Evolutionary conservation across 2,329 filamentous ascomycete species (phyloP).

Genomic region (Coleophoma eucalyptorum): DNA sequence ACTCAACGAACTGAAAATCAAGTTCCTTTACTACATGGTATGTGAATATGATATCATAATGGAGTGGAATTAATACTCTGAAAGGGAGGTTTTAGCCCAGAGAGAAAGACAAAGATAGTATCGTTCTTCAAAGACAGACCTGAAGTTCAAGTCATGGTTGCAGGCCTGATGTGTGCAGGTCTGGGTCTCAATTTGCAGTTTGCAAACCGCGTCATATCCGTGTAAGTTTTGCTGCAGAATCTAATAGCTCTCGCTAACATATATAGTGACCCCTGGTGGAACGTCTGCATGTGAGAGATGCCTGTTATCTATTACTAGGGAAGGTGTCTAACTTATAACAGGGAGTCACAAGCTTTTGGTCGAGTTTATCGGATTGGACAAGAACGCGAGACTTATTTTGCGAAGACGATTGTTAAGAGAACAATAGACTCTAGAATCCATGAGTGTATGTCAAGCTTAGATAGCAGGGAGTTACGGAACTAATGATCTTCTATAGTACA

Average conservation of each 20-base stretch:
- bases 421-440: constrained; percentile 54
- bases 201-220: constrained; percentile 35
- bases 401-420: constrained; percentile 47
- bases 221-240: constrained; percentile 13
- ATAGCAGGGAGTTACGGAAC: too few species aligned
- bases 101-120: constrained; percentile 39
- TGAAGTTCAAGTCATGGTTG: constrained; percentile 41
- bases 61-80: constrained; percentile 14
- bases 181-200: constrained; percentile 48
- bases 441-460: constrained; percentile 9
- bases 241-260: not conserved
- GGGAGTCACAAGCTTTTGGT: constrained; percentile 54
- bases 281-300: constrained; percentile 1
- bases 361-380: constrained; percentile 64
- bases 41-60: constrained; percentile 3
- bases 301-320: too few species aligned
- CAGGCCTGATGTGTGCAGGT: constrained; percentile 50
- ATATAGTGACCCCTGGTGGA: constrained; percentile 6
- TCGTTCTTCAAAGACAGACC: constrained; percentile 34
- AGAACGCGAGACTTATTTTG: constrained; percentile 48
- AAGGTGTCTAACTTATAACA: not conserved
- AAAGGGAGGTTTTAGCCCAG: constrained; percentile 41
- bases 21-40: constrained; percentile 28
- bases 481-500: too few species aligned
- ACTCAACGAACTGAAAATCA: constrained; percentile 42